Evolutionary conservation across 805 yeast species (phyloP).

Genomic region (Yamadazyma scolyti): DNA sequence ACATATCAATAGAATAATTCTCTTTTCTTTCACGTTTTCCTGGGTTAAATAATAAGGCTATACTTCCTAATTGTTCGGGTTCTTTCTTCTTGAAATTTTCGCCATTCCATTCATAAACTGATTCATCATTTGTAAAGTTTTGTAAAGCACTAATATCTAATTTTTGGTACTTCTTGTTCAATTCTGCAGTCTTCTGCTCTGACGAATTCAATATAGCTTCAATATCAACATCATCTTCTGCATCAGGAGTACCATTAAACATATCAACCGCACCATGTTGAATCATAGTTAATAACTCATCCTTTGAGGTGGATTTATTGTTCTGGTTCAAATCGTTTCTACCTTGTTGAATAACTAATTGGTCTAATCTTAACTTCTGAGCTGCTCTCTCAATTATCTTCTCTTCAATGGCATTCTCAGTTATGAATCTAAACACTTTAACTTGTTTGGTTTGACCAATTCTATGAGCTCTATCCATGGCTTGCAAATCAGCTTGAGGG

Average conservation of each 20-base stretch:
- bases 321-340: slow-evolving; percentile 35
- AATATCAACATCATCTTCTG: slow-evolving; percentile 51
- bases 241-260: slow-evolving; percentile 37
- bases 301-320: slow-evolving; percentile 50
- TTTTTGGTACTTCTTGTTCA: slow-evolving; percentile 60
- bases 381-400: slow-evolving; percentile 79
- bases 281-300: slow-evolving; percentile 75
- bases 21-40: slow-evolving; percentile 81
- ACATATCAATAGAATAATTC: slow-evolving; percentile 83
- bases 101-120: slow-evolving; percentile 87
- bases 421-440: slow-evolving; percentile 69
- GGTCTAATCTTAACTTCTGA: slow-evolving; percentile 74
- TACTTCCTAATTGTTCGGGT: slow-evolving; percentile 44
- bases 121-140: slow-evolving; percentile 62
- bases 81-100: slow-evolving; percentile 68
- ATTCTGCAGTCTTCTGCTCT: slow-evolving; percentile 58
- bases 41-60: slow-evolving; percentile 71
- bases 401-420: slow-evolving; percentile 82
- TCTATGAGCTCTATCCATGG: slow-evolving; percentile 88
- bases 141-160: slow-evolving; percentile 76
- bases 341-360: slow-evolving; percentile 79
- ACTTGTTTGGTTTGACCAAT: slow-evolving; percentile 86
- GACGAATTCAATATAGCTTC: slow-evolving; percentile 59
- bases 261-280: slow-evolving; percentile 78
- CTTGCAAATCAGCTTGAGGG: slow-evolving; percentile 86